These are phyloP conservation scores for Suillus fuscotomentosus DNA, from an alignment of 768 basidiomycete genomes.

Conservation along the genomic window DNA sequence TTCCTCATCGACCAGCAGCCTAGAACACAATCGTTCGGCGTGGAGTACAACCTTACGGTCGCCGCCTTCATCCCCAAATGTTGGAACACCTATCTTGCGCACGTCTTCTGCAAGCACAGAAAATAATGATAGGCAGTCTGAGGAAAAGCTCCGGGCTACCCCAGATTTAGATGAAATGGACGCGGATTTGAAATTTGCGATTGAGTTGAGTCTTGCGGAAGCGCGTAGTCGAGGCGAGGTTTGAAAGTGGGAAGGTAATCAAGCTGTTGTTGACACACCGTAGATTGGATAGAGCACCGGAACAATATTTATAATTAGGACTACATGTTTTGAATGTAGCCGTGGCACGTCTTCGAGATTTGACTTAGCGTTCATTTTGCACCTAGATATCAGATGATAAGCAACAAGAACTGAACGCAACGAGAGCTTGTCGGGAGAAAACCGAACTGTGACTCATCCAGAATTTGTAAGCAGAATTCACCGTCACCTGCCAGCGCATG, in stretches of 20 bases:
- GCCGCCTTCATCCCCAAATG: conserved; percentile 16
- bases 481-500: no score
- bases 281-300: not conserved
- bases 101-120: conserved; percentile 16
- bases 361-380: not conserved
- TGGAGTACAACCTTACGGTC: conserved; percentile 40
- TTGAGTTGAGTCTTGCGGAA: conserved; percentile 72
- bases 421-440: no score
- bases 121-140: not conserved
- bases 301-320: not conserved
- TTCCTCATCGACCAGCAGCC: conserved; percentile 19
- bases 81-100: conserved; percentile 10
- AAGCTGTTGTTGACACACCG: not conserved
- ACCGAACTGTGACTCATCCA: no score
- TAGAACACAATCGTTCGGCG: conserved; percentile 26
- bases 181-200: conserved; percentile 61
- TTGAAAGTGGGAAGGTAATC: not conserved
- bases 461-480: no score
- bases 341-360: not conserved
- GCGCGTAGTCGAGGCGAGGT: conserved; percentile 12
- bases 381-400: no score
- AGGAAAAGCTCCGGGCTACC: not conserved
- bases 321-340: not conserved
- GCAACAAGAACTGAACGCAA: no score
- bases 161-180: conserved; percentile 44